These are phyloP conservation scores for Lyophyllum decastes DNA, from an alignment of 768 basidiomycete genomes.

Conservation along the genomic window DNA sequence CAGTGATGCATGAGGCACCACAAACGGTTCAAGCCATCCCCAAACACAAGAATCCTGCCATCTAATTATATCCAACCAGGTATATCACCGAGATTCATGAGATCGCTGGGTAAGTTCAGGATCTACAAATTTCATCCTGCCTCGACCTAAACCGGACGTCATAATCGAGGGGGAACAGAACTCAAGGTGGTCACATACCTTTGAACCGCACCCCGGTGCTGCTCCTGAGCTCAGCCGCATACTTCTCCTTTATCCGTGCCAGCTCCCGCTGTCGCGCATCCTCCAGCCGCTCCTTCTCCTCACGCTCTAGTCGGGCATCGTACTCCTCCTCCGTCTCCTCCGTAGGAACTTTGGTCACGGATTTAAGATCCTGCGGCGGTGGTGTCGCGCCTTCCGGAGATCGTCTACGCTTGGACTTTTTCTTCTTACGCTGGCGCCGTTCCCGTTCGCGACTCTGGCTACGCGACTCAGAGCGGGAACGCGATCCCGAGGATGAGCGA, in stretches of 20 bases:
- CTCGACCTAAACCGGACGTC: slow-evolving; percentile 47
- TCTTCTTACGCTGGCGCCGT: slow-evolving; percentile 21
- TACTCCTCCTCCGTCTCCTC: slow-evolving; percentile 75
- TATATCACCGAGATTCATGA: not conserved
- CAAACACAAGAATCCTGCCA: no score
- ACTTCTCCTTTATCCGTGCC: slow-evolving; percentile 43
- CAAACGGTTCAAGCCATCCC: no score
- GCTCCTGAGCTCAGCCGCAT: slow-evolving; percentile 31
- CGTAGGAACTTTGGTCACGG: slow-evolving; percentile 15
- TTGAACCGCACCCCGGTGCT: slow-evolving; percentile 64
- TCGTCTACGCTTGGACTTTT: slow-evolving; percentile 18
- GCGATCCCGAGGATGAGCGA: slow-evolving; percentile 12
- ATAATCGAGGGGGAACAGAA: not conserved
- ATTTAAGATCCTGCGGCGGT: slow-evolving; percentile 29
- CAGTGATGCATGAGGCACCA: no score
- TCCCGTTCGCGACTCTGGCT: slow-evolving; percentile 20
- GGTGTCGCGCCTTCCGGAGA: slow-evolving; percentile 7
- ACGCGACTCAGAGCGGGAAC: slow-evolving; percentile 11
- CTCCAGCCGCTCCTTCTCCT: slow-evolving; percentile 62
- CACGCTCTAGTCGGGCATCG: slow-evolving; percentile 64
- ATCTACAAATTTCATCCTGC: slow-evolving; percentile 68
- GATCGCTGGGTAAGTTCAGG: slow-evolving; percentile 38
- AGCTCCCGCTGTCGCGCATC: slow-evolving; percentile 48
- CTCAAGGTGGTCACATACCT: slow-evolving; percentile 34
- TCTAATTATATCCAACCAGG: not conserved